Evolutionary conservation across 176 grass and related monocot genomes (phyloP).

Genomic region (Musa schizocarpa): DNA sequence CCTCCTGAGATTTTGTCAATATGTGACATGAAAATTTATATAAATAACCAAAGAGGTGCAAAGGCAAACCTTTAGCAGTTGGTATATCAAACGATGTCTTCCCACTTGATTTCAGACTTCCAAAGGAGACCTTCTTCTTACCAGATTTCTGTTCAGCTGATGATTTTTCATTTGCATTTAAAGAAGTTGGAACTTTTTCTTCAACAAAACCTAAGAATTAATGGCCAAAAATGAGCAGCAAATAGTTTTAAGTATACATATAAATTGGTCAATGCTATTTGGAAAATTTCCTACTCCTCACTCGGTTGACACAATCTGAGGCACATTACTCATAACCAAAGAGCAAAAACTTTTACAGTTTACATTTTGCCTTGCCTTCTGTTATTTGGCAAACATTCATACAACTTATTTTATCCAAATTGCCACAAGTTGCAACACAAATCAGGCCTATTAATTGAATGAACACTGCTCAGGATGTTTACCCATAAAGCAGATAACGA

Average conservation of each 20-base stretch:
- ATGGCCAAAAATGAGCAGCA: constrained; percentile 9
- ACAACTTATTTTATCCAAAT: too few species aligned
- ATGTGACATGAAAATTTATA: neutral
- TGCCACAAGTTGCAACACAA: too few species aligned
- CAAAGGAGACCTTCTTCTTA: constrained; percentile 11
- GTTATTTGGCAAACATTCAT: too few species aligned
- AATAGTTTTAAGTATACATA: constrained; percentile 8
- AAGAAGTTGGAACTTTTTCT: constrained; percentile 7
- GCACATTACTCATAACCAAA: too few species aligned
- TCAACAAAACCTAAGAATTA: constrained; percentile 50
- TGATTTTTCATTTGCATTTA: constrained; percentile 49
- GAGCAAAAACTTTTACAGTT: too few species aligned
- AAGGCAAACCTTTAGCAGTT: constrained; percentile 40
- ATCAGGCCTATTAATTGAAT: too few species aligned
- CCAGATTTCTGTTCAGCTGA: constrained; percentile 10
- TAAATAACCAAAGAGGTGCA: constrained; percentile 8
- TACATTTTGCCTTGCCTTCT: too few species aligned
- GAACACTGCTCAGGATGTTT: too few species aligned
- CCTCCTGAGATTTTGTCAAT: neutral
- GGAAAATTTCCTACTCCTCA: too few species aligned
- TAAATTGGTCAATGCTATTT: too few species aligned
- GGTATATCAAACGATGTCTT: constrained; percentile 25
- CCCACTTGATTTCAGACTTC: constrained; percentile 37
- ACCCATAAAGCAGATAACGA: too few species aligned
- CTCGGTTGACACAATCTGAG: too few species aligned